A percentile compares a stretch with the other conserved stretches of the same genome.
phyloP scores from a whole-genome alignment of 352 stramenopile genomes.

The Halophytophthora polymorphica region DNA sequence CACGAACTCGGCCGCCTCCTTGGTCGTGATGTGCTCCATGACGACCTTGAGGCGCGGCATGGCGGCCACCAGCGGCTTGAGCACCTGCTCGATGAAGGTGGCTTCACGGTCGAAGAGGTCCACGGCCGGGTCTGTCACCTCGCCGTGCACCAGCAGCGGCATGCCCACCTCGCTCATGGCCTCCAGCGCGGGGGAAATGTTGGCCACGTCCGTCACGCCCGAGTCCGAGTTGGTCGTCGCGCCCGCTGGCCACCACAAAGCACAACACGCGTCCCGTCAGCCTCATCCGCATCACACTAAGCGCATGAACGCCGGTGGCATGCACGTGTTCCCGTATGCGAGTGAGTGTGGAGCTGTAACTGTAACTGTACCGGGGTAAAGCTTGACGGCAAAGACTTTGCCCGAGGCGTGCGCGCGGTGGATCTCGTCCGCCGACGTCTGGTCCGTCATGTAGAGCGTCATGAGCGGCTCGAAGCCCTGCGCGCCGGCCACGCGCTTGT shows the following conservation, averaged over 20 bases:
- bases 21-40: conserved; percentile 99
- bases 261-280: conserved; percentile 1
- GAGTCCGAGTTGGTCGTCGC: conserved; percentile 99
- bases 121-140: conserved; percentile 92
- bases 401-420: conserved; percentile 81
- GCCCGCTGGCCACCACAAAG: conserved; percentile 49
- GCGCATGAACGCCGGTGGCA: too few species aligned
- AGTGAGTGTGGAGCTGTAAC: not conserved
- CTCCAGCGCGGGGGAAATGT: conserved; percentile 86
- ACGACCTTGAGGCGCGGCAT: conserved; percentile 96
- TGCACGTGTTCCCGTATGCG: not conserved
- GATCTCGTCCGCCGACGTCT: conserved; percentile 97
- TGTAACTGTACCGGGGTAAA: conserved; percentile 89
- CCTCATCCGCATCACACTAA: not conserved
- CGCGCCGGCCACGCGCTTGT: conserved; percentile 21
- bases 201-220: conserved; percentile 96
- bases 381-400: conserved; percentile 95
- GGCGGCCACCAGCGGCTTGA: conserved; percentile 92
- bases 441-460: conserved; percentile 98
- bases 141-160: conserved; percentile 95
- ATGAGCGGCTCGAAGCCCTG: conserved; percentile 92
- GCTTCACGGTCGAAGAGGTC: conserved; percentile 99
- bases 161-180: conserved; percentile 84
- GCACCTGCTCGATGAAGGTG: conserved; percentile 94
- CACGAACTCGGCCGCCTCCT: conserved; percentile 96